phyloP scores from a whole-genome alignment of 2,329 filamentous ascomycete genomes.

The Chaetoscypha palmicola region DNA sequence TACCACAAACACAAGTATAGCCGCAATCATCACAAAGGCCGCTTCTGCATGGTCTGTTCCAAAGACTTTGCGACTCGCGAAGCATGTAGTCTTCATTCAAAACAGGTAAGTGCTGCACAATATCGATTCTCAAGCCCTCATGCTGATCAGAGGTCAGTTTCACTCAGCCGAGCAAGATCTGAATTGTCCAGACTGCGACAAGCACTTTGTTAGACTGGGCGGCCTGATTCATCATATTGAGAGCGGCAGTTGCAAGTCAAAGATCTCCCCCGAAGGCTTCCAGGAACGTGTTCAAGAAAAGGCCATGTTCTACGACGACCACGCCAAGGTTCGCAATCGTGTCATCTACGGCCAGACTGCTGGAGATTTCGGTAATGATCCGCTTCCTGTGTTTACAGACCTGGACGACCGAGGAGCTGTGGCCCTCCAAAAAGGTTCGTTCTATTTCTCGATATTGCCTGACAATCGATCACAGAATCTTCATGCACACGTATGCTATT shows the following conservation, averaged over 20 bases:
- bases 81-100: conserved; percentile 10
- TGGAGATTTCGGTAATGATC: conserved; percentile 1
- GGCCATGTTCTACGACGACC: background rate
- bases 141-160: too few species aligned
- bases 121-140: too few species aligned
- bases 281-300: conserved; percentile 6
- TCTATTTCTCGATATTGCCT: too few species aligned
- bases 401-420: too few species aligned
- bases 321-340: conserved; percentile 6
- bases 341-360: conserved; percentile 5
- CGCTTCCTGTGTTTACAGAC: too few species aligned
- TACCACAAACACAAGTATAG: conserved; percentile 13
- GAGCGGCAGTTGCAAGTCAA: conserved; percentile 8
- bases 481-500: too few species aligned
- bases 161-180: conserved; percentile 19
- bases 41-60: conserved; percentile 13
- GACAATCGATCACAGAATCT: too few species aligned
- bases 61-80: conserved; percentile 14
- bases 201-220: conserved; percentile 19
- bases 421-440: too few species aligned
- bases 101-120: background rate
- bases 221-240: conserved; percentile 22
- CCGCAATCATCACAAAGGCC: background rate
- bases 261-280: conserved; percentile 2
- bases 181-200: conserved; percentile 15